Conservation (phyloP, 2,329 filamentous ascomycete species). For the Penicillium frequentans region DNA sequence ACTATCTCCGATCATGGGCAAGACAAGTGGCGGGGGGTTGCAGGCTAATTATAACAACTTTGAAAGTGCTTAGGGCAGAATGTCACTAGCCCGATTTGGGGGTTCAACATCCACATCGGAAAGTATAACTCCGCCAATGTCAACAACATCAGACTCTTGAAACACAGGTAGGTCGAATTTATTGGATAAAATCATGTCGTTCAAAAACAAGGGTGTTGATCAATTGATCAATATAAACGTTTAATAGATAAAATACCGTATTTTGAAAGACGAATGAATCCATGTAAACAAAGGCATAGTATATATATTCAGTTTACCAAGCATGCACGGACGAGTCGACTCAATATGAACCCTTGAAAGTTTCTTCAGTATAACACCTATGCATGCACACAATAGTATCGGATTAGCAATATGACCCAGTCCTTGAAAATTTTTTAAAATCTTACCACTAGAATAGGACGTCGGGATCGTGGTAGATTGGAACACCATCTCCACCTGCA, state of each 20-base stretch:
- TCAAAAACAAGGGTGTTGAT: accelerated
- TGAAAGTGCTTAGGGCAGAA: not conserved
- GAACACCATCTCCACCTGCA: no score
- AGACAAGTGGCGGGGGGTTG: not conserved
- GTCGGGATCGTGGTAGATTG: no score
- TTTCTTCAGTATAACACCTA: no score
- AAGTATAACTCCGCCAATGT: not conserved
- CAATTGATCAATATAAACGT: not conserved
- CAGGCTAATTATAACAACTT: not conserved
- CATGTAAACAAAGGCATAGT: no score
- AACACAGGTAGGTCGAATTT: not conserved
- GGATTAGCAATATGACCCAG: no score
- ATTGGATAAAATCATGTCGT: not conserved
- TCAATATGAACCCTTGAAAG: no score
- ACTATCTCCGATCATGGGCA: not conserved
- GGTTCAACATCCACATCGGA: not conserved
- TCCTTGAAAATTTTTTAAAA: no score
- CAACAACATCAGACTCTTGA: not conserved
- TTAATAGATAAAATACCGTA: not conserved
- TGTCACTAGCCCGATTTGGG: not conserved
- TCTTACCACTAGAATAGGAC: no score
- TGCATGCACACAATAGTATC: no score
- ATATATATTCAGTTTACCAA: no score
- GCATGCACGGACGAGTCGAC: no score
- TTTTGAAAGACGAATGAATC: no score